A percentile compares a stretch with the other conserved stretches of the same genome.
These are phyloP conservation scores for Apiospora pterosperma DNA, from an alignment of 2,329 filamentous ascomycete genomes.

Conservation along the genomic window DNA sequence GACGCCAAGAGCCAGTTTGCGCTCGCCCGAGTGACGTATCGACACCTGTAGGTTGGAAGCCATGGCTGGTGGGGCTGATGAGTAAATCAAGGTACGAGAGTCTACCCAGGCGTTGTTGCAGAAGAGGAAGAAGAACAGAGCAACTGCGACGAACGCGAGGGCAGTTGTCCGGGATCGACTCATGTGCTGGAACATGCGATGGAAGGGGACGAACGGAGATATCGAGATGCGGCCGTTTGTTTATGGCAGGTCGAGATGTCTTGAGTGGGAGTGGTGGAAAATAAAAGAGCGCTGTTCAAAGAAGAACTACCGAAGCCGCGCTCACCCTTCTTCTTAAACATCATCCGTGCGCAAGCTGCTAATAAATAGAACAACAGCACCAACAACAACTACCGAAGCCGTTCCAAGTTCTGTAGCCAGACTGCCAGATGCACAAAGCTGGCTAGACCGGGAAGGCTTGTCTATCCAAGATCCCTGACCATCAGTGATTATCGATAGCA, in stretches of 20 bases:
- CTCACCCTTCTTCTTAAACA: no score
- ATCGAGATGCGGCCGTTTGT: background rate
- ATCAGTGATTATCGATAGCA: background rate
- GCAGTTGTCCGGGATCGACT: conserved; percentile 3
- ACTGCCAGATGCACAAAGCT: background rate
- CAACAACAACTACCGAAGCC: no score
- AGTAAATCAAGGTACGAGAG: conserved; percentile 16
- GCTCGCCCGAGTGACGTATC: conserved; percentile 23
- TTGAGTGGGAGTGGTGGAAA: background rate
- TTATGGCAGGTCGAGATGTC: background rate
- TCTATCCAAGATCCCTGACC: background rate
- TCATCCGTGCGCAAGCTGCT: no score
- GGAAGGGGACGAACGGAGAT: background rate
- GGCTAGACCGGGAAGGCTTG: background rate
- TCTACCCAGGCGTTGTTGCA: conserved; percentile 11
- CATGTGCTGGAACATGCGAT: background rate
- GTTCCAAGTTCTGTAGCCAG: background rate
- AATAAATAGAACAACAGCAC: no score
- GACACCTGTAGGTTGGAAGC: conserved; percentile 20
- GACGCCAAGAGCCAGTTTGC: conserved; percentile 33
- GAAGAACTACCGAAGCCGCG: background rate
- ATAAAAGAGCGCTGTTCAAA: background rate
- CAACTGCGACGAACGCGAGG: conserved; percentile 11
- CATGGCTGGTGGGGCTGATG: conserved; percentile 11
- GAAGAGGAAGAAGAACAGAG: conserved; percentile 14